Evolutionary conservation across 352 stramenopile species (phyloP).

Genomic region (Pythium monospermum): DNA sequence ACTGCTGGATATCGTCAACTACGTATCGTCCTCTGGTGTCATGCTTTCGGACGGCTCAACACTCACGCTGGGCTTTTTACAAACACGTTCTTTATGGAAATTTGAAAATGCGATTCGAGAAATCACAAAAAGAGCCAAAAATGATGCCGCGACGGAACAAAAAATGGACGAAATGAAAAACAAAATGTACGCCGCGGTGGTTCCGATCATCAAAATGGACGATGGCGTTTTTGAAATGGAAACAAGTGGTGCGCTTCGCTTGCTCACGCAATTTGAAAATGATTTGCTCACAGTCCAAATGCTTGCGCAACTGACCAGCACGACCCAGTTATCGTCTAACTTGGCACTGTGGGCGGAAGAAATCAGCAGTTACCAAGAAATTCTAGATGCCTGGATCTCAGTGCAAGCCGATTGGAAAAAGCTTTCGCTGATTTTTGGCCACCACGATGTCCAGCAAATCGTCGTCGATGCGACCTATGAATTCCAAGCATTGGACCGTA

Average conservation of each 20-base stretch:
- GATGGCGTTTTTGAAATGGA: slow-evolving; percentile 53
- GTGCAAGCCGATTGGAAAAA: slow-evolving; percentile 50
- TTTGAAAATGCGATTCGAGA: slow-evolving; percentile 52
- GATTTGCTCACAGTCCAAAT: slow-evolving; percentile 57
- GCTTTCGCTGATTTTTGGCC: slow-evolving; percentile 37
- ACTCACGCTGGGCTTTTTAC: slow-evolving; percentile 47
- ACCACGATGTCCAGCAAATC: slow-evolving; percentile 53
- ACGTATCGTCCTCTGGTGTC: slow-evolving; percentile 40
- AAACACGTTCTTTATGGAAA: slow-evolving; percentile 40
- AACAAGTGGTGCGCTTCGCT: slow-evolving; percentile 14
- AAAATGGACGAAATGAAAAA: slow-evolving; percentile 59
- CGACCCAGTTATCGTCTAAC: slow-evolving; percentile 25
- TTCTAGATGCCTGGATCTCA: slow-evolving; percentile 48
- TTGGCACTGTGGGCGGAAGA: slow-evolving; percentile 58
- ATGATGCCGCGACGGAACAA: slow-evolving; percentile 52
- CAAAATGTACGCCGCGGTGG: slow-evolving; percentile 27
- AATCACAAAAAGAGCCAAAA: slow-evolving; percentile 44
- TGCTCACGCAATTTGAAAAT: slow-evolving; percentile 46
- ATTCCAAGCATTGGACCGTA: slow-evolving; percentile 58
- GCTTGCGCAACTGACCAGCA: slow-evolving; percentile 41
- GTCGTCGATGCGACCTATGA: slow-evolving; percentile 47
- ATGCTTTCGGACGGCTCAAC: slow-evolving; percentile 47
- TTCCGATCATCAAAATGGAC: slow-evolving; percentile 38
- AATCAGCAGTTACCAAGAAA: slow-evolving; percentile 51
- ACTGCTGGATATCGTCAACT: slow-evolving; percentile 43